Percentiles rank a stretch among this genome's conserved stretches.
Conservation (phyloP, 176 grass and related monocot species). For the Luzula sylvatica region DNA sequence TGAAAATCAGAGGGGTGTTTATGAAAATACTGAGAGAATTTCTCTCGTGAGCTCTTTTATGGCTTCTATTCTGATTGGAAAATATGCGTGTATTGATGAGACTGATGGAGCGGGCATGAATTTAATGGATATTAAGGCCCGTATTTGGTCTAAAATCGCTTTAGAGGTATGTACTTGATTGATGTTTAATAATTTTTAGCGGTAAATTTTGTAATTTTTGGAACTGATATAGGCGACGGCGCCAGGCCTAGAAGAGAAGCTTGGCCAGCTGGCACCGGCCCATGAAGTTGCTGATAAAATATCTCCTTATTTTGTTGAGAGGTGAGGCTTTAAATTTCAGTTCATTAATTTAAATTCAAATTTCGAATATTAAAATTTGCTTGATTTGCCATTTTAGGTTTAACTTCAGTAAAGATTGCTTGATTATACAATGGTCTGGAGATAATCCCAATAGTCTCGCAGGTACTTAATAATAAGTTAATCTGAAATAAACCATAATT, state of each 20-base stretch:
- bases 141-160: constrained; percentile 60
- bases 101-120: constrained; percentile 97
- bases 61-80: constrained; percentile 70
- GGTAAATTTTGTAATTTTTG: constrained; percentile 12
- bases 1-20: constrained; percentile 35
- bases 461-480: constrained; percentile 33
- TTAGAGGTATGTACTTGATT: constrained; percentile 47
- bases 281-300: constrained; percentile 62
- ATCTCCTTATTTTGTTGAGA: constrained; percentile 83
- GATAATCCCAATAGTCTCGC: constrained; percentile 98
- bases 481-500: constrained; percentile 2
- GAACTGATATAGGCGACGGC: constrained; percentile 58
- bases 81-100: constrained; percentile 90
- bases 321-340: constrained; percentile 19
- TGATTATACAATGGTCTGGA: constrained; percentile 89
- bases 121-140: constrained; percentile 91
- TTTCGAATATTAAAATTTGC: constrained; percentile 7
- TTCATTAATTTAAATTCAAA: not conserved
- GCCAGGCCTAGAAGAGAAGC: constrained; percentile 63
- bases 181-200: not conserved
- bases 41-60: constrained; percentile 96
- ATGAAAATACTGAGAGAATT: constrained; percentile 73
- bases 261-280: constrained; percentile 67
- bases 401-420: constrained; percentile 66
- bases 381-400: constrained; percentile 37